Evolutionary conservation across 2,329 filamentous ascomycete genomes (phyloP).

Genomic region (Byssothecium circinans): DNA sequence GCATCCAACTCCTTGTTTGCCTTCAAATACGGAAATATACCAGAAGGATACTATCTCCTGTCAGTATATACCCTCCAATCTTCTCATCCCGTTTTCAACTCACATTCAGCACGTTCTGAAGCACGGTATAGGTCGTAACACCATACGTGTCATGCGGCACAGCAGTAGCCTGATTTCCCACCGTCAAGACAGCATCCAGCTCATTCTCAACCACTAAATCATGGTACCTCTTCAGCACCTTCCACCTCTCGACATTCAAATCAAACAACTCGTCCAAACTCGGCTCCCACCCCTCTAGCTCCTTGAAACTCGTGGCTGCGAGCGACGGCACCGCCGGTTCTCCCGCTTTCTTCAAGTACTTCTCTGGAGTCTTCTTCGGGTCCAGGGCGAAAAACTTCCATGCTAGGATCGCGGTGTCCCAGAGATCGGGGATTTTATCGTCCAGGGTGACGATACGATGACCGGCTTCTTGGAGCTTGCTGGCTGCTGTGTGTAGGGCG

Average conservation of each 20-base stretch:
- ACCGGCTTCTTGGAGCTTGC: conserved; percentile 46
- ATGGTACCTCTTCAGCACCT: conserved; percentile 47
- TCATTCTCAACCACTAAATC: conserved; percentile 46
- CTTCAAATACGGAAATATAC: conserved; percentile 51
- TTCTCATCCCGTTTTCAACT: conserved; percentile 19
- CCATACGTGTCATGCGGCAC: conserved; percentile 57
- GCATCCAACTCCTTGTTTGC: conserved; percentile 48
- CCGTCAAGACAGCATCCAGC: conserved; percentile 56
- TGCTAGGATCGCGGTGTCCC: conserved; percentile 38
- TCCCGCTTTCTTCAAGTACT: conserved; percentile 42
- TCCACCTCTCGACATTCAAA: conserved; percentile 44
- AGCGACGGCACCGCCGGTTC: conserved; percentile 52
- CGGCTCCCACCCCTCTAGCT: conserved; percentile 35
- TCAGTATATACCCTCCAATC: conserved; percentile 1
- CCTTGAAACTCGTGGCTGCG: conserved; percentile 27
- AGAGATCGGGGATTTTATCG: conserved; percentile 32
- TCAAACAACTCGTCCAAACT: conserved; percentile 47
- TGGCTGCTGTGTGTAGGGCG: conserved; percentile 47
- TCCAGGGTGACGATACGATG: conserved; percentile 46
- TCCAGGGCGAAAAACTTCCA: conserved; percentile 50
- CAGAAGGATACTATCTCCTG: conserved; percentile 51
- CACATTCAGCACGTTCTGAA: conserved; percentile 58
- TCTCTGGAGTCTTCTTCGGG: conserved; percentile 34
- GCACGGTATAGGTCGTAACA: conserved; percentile 49
- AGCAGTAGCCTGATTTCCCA: conserved; percentile 55